phyloP scores from a whole-genome alignment of 139 green algal genomes.

The Closterium sp. region DNA sequence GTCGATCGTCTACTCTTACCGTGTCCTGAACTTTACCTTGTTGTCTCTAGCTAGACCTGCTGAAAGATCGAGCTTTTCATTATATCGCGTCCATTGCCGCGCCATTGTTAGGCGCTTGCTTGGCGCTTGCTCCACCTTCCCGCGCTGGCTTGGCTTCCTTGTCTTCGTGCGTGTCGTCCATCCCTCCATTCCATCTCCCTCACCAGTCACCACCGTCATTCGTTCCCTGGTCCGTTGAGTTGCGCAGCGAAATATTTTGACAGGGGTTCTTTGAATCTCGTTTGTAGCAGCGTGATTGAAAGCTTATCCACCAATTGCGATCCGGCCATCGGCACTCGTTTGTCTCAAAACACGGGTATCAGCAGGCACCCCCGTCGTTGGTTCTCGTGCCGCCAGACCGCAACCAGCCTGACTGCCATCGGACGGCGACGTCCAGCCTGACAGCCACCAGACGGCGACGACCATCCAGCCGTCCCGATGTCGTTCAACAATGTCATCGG shows the following conservation, averaged over 20 bases:
- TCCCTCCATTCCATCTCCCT: neutral
- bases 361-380: too few species aligned
- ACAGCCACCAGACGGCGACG: neutral
- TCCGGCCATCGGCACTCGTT: neutral
- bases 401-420: neutral
- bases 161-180: neutral
- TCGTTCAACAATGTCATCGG: conserved; percentile 22
- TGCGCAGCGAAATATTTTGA: too few species aligned
- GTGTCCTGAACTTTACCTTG: too few species aligned
- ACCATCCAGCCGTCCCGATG: neutral
- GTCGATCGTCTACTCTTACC: too few species aligned
- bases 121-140: too few species aligned
- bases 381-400: neutral
- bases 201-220: neutral
- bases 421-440: neutral
- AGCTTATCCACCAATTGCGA: neutral
- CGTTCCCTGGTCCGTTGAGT: too few species aligned
- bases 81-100: too few species aligned
- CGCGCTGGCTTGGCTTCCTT: neutral
- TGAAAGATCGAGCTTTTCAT: too few species aligned
- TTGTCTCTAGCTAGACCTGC: too few species aligned
- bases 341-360: too few species aligned
- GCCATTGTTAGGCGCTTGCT: too few species aligned
- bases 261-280: neutral
- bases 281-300: neutral